Evolutionary conservation across 768 basidiomycete genomes (phyloP).

Genomic region (Chalciporus piperatus): DNA sequence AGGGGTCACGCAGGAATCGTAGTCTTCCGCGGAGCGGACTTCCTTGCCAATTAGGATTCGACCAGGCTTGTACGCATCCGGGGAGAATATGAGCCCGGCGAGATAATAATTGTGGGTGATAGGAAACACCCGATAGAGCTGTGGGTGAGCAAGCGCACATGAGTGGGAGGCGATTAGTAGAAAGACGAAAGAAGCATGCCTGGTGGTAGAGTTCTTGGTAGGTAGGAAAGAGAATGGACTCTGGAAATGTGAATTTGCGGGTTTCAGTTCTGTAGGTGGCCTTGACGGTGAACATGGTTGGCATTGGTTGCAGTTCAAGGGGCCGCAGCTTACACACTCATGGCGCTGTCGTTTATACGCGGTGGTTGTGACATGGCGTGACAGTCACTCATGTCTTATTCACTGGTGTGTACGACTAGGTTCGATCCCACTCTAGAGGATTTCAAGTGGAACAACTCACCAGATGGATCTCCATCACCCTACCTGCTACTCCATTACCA

Average conservation of each 20-base stretch:
- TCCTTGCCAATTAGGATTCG: slow-evolving; percentile 63
- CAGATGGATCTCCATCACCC: slow-evolving; percentile 46
- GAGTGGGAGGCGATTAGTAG: neutral
- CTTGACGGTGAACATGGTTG: slow-evolving; percentile 71
- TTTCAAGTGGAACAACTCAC: slow-evolving; percentile 57
- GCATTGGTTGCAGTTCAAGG: slow-evolving; percentile 23
- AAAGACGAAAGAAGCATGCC: slow-evolving; percentile 38
- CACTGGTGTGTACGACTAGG: slow-evolving; percentile 53
- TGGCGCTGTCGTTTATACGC: slow-evolving; percentile 11
- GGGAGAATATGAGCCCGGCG: slow-evolving; percentile 68
- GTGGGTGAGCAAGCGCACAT: slow-evolving; percentile 21
- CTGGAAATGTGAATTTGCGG: slow-evolving; percentile 60
- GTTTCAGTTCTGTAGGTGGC: slow-evolving; percentile 72
- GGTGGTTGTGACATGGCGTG: slow-evolving; percentile 21
- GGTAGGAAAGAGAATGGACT: slow-evolving; percentile 54
- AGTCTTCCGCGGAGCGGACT: slow-evolving; percentile 58
- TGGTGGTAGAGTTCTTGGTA: slow-evolving; percentile 61
- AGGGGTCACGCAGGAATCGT: slow-evolving; percentile 45
- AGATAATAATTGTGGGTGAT: slow-evolving; percentile 58
- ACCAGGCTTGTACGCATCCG: slow-evolving; percentile 48
- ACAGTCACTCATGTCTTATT: slow-evolving; percentile 22
- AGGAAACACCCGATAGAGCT: slow-evolving; percentile 74
- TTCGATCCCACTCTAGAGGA: slow-evolving; percentile 51
- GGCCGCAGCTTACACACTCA: slow-evolving; percentile 18
- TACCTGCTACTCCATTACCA: slow-evolving; percentile 65